Base-by-base conservation (phyloP, 331 rosid species). In the Malus hybrid region DNA sequence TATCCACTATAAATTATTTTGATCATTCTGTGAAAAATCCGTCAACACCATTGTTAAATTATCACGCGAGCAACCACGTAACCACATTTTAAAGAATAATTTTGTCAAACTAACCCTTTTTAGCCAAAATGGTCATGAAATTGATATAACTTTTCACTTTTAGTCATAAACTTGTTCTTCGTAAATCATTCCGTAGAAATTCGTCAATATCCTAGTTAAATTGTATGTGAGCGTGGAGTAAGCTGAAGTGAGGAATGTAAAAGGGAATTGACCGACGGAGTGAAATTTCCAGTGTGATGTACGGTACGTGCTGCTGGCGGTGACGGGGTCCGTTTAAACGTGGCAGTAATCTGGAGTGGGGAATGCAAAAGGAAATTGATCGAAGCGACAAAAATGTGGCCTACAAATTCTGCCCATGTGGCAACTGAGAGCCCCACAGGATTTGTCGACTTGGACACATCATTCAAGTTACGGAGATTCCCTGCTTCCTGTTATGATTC, bases 361-460 rank as follows among this genome's bases (percentile, higher is more conserved):
- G 10, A 5, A n/a, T 10, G 10, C 3, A 65, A 31, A 65, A 9
- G 46, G 27, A 2, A 12, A 14, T 18, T 27, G 15, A 2, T 33
- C 70, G 32, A 0, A 2, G 54, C 7, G 28, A 74, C n/a, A 64
- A 48, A 29, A 18, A 8, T 28, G 20, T 27, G 14, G 48, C 24
- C 34, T 8, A 12, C 13, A 52, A 15, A n/a, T 4, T 55, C 32
- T 69, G 67, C 70, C 80, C 69, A 77, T 3, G 80, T 76, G 67
- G 79, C 60, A 7, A 31, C 2, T 14, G n/a, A 65, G 8, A 74
- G 63, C 22, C 78, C 71, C 63, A 64, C 71, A 61, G 44, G 75
- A 55, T 42, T 27, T 64, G 79, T 52, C 66, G 29, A 55, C 72
- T 36, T 76, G 54, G 60, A 65, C 72, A 52, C 50, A 22, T 16